Evolutionary conservation across 1,284 basidiomycete species (phyloP).

Genomic region (Psilocybe mexicana): DNA sequence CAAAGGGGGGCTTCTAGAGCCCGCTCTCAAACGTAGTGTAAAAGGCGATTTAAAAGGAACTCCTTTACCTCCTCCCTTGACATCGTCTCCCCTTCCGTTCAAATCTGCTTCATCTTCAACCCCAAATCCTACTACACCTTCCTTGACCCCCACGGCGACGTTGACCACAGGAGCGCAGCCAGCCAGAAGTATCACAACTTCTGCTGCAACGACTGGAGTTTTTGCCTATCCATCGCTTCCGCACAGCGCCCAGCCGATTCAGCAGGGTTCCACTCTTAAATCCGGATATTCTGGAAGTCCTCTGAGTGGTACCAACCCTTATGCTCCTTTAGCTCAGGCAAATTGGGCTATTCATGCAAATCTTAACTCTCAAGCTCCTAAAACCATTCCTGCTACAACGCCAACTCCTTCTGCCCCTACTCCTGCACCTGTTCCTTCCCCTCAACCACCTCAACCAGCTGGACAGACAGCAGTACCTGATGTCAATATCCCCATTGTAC

Average conservation of each 20-base stretch:
- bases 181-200: conserved; percentile 9
- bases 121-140: conserved; percentile 15
- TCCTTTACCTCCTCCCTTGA: conserved; percentile 65
- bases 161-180: conserved; percentile 19
- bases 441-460: conserved; percentile 13
- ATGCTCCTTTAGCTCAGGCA: conserved; percentile 37
- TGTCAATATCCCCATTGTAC: conserved; percentile 46
- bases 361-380: conserved; percentile 15
- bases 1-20: conserved; percentile 51
- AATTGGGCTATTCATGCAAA: conserved; percentile 39
- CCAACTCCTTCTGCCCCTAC: conserved; percentile 15
- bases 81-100: conserved; percentile 56
- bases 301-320: conserved; percentile 39
- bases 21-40: conserved; percentile 64
- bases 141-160: conserved; percentile 16
- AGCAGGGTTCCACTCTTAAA: conserved; percentile 26
- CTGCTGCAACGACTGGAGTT: conserved; percentile 36
- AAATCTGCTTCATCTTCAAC: conserved; percentile 30
- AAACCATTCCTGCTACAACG: conserved; percentile 12
- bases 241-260: conserved; percentile 23
- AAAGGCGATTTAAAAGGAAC: conserved; percentile 56
- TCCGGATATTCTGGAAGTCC: conserved; percentile 40
- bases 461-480: conserved; percentile 33
- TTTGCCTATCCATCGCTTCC: conserved; percentile 40
- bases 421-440: conserved; percentile 18